Evolutionary conservation across 345 rosid species (phyloP).

Genomic region (Moringa oleifera): DNA sequence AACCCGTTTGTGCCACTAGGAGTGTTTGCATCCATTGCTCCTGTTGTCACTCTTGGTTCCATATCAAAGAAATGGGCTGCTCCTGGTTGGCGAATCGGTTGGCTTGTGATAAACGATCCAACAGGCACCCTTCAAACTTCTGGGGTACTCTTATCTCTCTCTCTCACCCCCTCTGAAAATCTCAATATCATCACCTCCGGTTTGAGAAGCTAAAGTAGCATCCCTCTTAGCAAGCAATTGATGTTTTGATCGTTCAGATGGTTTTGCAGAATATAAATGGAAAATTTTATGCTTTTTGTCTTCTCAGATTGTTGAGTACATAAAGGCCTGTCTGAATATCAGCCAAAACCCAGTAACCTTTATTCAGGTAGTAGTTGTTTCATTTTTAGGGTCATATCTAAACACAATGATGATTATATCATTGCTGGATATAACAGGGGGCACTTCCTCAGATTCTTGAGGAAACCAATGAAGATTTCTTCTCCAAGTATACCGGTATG

Average conservation of each 20-base stretch:
- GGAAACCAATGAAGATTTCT: slow-evolving; percentile 39
- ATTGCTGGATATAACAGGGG: slow-evolving; percentile 13
- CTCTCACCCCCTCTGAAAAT: no score
- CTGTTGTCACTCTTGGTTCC: slow-evolving; percentile 43
- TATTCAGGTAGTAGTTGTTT: slow-evolving; percentile 64
- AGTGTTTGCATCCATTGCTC: slow-evolving; percentile 40
- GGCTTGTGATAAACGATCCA: slow-evolving; percentile 43
- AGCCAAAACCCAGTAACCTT: slow-evolving; percentile 36
- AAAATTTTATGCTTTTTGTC: background rate
- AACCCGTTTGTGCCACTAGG: slow-evolving; percentile 47
- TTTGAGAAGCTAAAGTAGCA: no score
- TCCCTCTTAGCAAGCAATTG: no score
- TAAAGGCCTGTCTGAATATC: slow-evolving; percentile 11
- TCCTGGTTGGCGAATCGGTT: slow-evolving; percentile 60
- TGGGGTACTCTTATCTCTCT: slow-evolving; percentile 24
- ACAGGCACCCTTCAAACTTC: slow-evolving; percentile 23
- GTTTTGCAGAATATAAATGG: no score
- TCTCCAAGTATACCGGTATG: slow-evolving; percentile 16
- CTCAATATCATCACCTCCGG: no score
- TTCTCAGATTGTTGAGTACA: slow-evolving; percentile 25
- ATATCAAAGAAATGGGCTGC: slow-evolving; percentile 52
- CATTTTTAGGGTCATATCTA: no score
- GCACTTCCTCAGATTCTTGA: slow-evolving; percentile 44
- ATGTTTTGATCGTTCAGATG: no score
- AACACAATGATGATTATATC: no score